Evolutionary conservation across 495 filamentous ascomycete genomes (phyloP).

Genomic region (Podospora bellae-mahoneyi): DNA sequence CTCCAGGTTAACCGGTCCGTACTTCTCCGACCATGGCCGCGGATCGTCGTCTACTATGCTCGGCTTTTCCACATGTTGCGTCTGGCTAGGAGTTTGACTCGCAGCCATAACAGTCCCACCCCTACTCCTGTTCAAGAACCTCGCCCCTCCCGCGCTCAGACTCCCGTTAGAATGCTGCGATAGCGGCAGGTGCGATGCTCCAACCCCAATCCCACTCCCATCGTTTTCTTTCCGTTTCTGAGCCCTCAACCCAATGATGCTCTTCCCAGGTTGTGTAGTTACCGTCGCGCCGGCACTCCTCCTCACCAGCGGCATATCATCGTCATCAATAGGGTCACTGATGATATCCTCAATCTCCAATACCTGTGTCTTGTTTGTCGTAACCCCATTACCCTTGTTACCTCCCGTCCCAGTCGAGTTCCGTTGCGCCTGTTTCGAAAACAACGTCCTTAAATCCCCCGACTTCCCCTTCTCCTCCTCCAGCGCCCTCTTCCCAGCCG

Average conservation of each 20-base stretch:
- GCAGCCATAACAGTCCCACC: not conserved
- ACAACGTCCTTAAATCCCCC: slow-evolving; percentile 49
- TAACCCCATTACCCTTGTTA: not conserved
- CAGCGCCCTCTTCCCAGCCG: slow-evolving; percentile 34
- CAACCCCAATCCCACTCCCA: not conserved
- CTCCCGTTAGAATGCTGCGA: not conserved
- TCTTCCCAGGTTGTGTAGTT: slow-evolving; percentile 20
- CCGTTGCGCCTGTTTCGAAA: slow-evolving; percentile 51
- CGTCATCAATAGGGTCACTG: slow-evolving; percentile 43
- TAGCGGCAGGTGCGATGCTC: not conserved
- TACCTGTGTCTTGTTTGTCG: slow-evolving; percentile 10
- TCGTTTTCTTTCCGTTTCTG: not conserved
- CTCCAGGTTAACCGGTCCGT: slow-evolving; percentile 64
- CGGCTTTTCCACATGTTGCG: slow-evolving; percentile 1
- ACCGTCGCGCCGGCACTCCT: slow-evolving; percentile 46
- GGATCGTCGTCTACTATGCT: slow-evolving; percentile 30
- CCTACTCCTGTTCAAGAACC: slow-evolving; percentile 37
- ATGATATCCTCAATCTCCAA: slow-evolving; percentile 44
- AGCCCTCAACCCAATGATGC: slow-evolving; percentile 1
- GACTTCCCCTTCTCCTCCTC: slow-evolving; percentile 43
- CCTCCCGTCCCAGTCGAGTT: slow-evolving; percentile 19
- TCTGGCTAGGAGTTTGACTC: not conserved
- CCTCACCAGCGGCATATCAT: slow-evolving; percentile 41
- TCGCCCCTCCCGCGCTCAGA: slow-evolving; percentile 27
- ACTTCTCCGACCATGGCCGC: slow-evolving; percentile 85